A percentile compares a stretch with the other conserved stretches of the same genome.
phyloP scores from a whole-genome alignment of 176 grass and related monocot species.

The Calamus simplicifolius region DNA sequence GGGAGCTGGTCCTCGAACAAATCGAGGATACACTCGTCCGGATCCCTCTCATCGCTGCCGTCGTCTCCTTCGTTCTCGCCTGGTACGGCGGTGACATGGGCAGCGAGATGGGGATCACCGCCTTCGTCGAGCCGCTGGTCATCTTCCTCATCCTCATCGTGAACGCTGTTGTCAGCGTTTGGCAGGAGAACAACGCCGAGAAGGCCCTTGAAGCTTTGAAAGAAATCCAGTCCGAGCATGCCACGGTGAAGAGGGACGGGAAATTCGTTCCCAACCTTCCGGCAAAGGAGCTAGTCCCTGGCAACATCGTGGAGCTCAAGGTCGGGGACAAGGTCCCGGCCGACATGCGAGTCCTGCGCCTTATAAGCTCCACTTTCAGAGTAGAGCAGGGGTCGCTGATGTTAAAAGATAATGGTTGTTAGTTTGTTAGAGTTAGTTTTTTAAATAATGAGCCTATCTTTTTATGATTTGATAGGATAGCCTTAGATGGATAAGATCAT shows the following conservation, averaged over 20 bases:
- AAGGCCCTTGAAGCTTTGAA: constrained; percentile 30
- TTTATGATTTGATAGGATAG: too few relatives aligned
- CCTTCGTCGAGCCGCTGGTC: constrained; percentile 31
- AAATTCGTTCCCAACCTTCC: constrained; percentile 11
- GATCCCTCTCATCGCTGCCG: constrained; percentile 26
- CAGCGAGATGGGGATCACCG: not conserved
- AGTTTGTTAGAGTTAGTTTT: too few relatives aligned
- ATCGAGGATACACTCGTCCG: constrained; percentile 28
- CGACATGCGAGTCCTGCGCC: constrained; percentile 15
- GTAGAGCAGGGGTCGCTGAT: constrained; percentile 27
- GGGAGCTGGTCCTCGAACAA: constrained; percentile 13
- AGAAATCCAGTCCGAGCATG: constrained; percentile 33
- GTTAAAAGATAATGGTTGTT: too few relatives aligned
- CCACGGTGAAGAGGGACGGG: constrained; percentile 12
- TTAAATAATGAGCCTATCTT: too few relatives aligned
- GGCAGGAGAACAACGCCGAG: constrained; percentile 36
- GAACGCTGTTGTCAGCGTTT: constrained; percentile 28
- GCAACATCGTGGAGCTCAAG: constrained; percentile 25
- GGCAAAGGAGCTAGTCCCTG: constrained; percentile 24
- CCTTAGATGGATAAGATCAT: too few relatives aligned
- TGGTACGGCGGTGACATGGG: constrained; percentile 3
- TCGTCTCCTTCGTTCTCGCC: constrained; percentile 27
- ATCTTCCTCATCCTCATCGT: constrained; percentile 28
- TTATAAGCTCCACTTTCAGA: constrained; percentile 23
- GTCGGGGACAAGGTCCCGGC: constrained; percentile 32